phyloP scores from a whole-genome alignment of 345 rosid species.

The Gossypium thurberi region DNA sequence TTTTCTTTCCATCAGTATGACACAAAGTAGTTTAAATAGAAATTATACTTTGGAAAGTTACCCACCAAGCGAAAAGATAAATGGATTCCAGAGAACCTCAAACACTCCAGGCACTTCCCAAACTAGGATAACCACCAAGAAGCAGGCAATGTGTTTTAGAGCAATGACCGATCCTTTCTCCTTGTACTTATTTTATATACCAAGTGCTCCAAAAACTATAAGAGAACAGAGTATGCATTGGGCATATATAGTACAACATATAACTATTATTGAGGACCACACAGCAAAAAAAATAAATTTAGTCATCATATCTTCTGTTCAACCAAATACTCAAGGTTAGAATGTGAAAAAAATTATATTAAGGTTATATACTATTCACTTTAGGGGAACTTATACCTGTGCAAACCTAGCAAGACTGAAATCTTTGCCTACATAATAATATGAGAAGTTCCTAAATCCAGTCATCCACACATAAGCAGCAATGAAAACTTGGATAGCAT shows the following conservation, averaged over 20 bases:
- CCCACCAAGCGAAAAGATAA: slow-evolving; percentile 76
- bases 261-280: slow-evolving; percentile 80
- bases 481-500: slow-evolving; percentile 87
- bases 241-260: slow-evolving; percentile 90
- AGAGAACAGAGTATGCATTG: slow-evolving; percentile 99
- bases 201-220: slow-evolving; percentile 94
- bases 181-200: slow-evolving; percentile 81
- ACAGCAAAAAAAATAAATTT: slow-evolving; percentile 86
- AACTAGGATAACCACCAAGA: slow-evolving; percentile 71
- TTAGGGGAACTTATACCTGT: slow-evolving; percentile 49
- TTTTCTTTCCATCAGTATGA: slow-evolving; percentile 11
- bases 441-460: slow-evolving; percentile 98
- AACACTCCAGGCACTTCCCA: slow-evolving; percentile 98
- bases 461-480: slow-evolving; percentile 99
- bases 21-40: slow-evolving; percentile 5
- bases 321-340: slow-evolving; percentile 17
- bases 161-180: slow-evolving; percentile 77
- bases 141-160: slow-evolving; percentile 58
- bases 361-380: not conserved
- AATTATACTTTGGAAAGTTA: slow-evolving; percentile 19
- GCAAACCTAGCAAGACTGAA: slow-evolving; percentile 92
- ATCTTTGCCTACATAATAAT: slow-evolving; percentile 94
- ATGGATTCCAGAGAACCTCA: slow-evolving; percentile 86
- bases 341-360: slow-evolving; percentile 18
- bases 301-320: slow-evolving; percentile 99